phyloP scores from a whole-genome alignment of 345 rosid species.

The Arabidopsis arenosa region DNA sequence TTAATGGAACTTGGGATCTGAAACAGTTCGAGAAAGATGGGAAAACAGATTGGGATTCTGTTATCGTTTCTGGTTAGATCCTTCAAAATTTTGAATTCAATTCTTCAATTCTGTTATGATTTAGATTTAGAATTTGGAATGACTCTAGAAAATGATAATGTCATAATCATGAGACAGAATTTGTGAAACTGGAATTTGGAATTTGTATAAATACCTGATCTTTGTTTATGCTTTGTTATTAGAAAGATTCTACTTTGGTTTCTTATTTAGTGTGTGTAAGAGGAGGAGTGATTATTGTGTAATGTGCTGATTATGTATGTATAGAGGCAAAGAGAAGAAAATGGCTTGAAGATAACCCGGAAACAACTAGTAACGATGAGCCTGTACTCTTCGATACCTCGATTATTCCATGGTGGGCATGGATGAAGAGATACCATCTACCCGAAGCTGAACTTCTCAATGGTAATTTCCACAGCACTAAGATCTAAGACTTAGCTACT shows the following conservation, averaged over 20 bases:
- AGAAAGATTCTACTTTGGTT: slow-evolving; percentile 16
- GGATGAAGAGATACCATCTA: slow-evolving; percentile 95
- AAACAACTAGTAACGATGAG: slow-evolving; percentile 77
- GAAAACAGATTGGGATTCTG: slow-evolving; percentile 85
- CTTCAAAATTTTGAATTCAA: neutral
- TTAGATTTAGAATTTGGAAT: slow-evolving; percentile 2
- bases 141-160: neutral
- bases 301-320: slow-evolving; percentile 22
- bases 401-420: slow-evolving; percentile 97
- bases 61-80: slow-evolving; percentile 87
- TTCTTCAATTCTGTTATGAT: neutral
- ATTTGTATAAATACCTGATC: neutral
- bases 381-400: slow-evolving; percentile 90
- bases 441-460: slow-evolving; percentile 97
- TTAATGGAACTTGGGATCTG: slow-evolving; percentile 93
- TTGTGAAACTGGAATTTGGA: too few relatives aligned
- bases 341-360: slow-evolving; percentile 87
- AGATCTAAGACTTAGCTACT: neutral
- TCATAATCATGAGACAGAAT: too few relatives aligned
- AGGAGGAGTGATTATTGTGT: slow-evolving; percentile 24
- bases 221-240: neutral
- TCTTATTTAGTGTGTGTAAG: neutral
- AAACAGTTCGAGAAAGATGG: slow-evolving; percentile 76
- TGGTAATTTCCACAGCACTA: slow-evolving; percentile 53
- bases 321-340: slow-evolving; percentile 95